These are phyloP conservation scores for Colletotrichum truncatum DNA, from an alignment of 2,329 filamentous ascomycete genomes.

Conservation along the genomic window DNA sequence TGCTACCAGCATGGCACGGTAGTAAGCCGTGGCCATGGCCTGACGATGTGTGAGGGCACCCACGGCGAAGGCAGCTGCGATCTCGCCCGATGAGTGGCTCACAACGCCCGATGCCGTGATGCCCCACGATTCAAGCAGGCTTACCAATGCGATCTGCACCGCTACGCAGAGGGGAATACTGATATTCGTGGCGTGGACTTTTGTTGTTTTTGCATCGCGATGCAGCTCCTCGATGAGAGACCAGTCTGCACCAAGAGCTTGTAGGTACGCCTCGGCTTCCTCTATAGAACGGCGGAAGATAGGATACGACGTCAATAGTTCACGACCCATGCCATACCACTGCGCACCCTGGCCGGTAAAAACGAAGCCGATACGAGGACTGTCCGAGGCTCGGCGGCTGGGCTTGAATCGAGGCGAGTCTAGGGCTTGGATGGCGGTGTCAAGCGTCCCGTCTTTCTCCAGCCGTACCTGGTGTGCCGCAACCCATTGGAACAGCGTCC, in stretches of 20 bases:
- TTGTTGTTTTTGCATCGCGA: slow-evolving; percentile 25
- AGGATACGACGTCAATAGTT: slow-evolving; percentile 45
- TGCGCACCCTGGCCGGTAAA: slow-evolving; percentile 39
- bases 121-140: slow-evolving; percentile 38
- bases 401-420: neutral
- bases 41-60: slow-evolving; percentile 49
- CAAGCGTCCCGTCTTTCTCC: neutral
- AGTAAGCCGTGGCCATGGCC: slow-evolving; percentile 47
- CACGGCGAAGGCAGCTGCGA: slow-evolving; percentile 59
- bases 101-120: slow-evolving; percentile 46
- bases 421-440: neutral
- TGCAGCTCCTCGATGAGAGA: slow-evolving; percentile 35
- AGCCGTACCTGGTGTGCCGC: neutral
- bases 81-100: slow-evolving; percentile 60
- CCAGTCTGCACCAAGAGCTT: slow-evolving; percentile 21
- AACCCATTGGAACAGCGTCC: neutral
- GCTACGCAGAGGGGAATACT: slow-evolving; percentile 43
- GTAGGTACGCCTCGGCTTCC: slow-evolving; percentile 28
- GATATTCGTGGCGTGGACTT: slow-evolving; percentile 35
- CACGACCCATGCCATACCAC: slow-evolving; percentile 31
- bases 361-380: slow-evolving; percentile 21
- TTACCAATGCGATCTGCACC: slow-evolving; percentile 39
- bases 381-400: slow-evolving; percentile 36
- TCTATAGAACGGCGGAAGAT: slow-evolving; percentile 39
- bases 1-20: neutral